Evolutionary conservation across 129 eudicot genomes (phyloP).

Genomic region (Tanacetum coccineum): DNA sequence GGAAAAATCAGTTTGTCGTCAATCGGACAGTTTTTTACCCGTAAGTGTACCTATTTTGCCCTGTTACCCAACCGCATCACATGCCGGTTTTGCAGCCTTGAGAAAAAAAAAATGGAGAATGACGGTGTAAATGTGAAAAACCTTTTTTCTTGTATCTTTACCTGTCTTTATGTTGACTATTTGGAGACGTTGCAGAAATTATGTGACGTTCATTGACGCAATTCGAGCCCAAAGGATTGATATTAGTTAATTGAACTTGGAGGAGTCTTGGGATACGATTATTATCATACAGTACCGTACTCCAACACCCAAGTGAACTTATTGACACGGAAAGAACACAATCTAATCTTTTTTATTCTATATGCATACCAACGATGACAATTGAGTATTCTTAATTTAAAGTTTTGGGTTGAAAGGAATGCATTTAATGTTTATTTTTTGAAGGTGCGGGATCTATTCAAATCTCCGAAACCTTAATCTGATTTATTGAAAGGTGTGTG

Average conservation of each 20-base stretch:
- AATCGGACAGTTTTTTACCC: too few species aligned
- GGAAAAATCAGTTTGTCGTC: too few species aligned
- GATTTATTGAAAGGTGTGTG: conserved; percentile 81
- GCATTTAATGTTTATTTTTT: conserved; percentile 21
- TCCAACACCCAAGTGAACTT: conserved; percentile 84
- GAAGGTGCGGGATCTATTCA: conserved; percentile 79
- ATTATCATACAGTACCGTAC: conserved; percentile 83
- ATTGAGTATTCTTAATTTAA: background rate
- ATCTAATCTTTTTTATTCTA: too few species aligned
- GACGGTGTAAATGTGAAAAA: too few species aligned
- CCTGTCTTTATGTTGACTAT: conserved; percentile 62
- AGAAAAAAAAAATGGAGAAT: background rate
- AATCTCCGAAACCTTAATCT: conserved; percentile 83
- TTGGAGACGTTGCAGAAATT: conserved; percentile 80
- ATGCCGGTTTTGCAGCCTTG: background rate
- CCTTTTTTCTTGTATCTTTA: background rate
- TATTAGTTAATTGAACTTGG: conserved; percentile 81
- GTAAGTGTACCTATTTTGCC: too few species aligned
- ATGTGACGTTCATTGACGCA: conserved; percentile 81
- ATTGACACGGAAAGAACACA: conserved; percentile 62
- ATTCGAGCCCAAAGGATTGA: conserved; percentile 86
- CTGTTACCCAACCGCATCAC: background rate
- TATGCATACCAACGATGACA: too few species aligned
- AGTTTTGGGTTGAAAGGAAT: background rate
- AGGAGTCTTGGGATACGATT: conserved; percentile 94